Evolutionary conservation across 2,329 filamentous ascomycete species (phyloP).

Genomic region (Lachnellula willkommii): DNA sequence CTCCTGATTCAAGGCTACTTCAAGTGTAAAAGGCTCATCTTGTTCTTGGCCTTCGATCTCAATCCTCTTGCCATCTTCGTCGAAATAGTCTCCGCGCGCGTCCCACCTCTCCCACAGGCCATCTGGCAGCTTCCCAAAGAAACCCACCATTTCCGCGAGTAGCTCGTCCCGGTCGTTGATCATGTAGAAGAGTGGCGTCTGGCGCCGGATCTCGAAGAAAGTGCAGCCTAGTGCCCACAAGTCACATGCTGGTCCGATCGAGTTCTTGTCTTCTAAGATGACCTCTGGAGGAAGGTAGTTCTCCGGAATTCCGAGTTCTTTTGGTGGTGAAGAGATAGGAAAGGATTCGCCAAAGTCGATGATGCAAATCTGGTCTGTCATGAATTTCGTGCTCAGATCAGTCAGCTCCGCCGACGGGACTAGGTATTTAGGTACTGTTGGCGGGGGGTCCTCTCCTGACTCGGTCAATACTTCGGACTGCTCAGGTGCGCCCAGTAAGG

Average conservation of each 20-base stretch:
- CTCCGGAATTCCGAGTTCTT: not conserved
- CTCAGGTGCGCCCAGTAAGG: not conserved
- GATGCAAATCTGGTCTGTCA: not conserved
- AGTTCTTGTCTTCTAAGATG: not conserved
- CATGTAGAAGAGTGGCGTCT: not conserved
- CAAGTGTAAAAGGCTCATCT: no score
- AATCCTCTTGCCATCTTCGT: no score
- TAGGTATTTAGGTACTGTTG: slow-evolving; percentile 1
- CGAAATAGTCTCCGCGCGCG: no score
- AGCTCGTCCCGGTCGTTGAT: not conserved
- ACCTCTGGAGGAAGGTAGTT: not conserved
- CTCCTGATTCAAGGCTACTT: no score
- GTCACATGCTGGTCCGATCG: slow-evolving; percentile 3
- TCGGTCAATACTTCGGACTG: not conserved
- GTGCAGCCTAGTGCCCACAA: slow-evolving; percentile 10
- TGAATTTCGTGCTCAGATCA: not conserved
- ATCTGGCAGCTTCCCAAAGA: not conserved
- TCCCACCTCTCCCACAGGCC: not conserved
- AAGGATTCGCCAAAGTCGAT: not conserved
- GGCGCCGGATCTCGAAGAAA: slow-evolving; percentile 2
- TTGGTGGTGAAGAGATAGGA: not conserved
- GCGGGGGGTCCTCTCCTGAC: not conserved
- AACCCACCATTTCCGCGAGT: not conserved
- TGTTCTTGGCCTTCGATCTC: no score
- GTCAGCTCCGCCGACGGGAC: not conserved